Evolutionary conservation across 2,329 filamentous ascomycete genomes (phyloP).

Genomic region (Alternaria triticina): DNA sequence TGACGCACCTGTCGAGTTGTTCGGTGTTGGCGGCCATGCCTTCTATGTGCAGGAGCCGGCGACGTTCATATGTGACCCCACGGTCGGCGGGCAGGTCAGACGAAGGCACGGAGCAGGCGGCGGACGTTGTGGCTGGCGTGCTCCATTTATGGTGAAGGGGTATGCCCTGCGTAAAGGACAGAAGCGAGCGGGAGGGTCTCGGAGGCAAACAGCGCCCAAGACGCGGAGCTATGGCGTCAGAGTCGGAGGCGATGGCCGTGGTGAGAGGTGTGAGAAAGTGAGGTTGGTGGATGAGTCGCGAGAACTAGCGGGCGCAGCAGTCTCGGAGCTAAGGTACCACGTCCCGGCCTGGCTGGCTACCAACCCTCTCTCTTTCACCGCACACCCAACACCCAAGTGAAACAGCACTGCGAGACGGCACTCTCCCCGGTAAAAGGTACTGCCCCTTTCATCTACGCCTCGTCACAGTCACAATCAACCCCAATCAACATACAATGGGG

Average conservation of each 20-base stretch:
- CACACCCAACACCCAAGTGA: slow-evolving; percentile 1
- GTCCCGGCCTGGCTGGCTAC: background rate
- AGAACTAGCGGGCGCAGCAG: slow-evolving; percentile 15
- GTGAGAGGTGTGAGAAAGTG: slow-evolving; percentile 22
- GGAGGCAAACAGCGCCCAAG: slow-evolving; percentile 35
- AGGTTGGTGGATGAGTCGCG: slow-evolving; percentile 13
- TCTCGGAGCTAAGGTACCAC: slow-evolving; percentile 13
- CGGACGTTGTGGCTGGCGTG: slow-evolving; percentile 56
- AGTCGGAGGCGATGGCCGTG: slow-evolving; percentile 16
- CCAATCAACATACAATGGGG: slow-evolving; percentile 52
- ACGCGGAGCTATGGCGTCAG: slow-evolving; percentile 25
- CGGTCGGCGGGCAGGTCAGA: slow-evolving; percentile 64
- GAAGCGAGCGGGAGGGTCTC: slow-evolving; percentile 30
- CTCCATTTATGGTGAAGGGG: slow-evolving; percentile 63
- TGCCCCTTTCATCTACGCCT: slow-evolving; percentile 25
- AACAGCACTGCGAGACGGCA: slow-evolving; percentile 11
- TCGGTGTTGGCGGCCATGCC: slow-evolving; percentile 56
- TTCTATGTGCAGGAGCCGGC: slow-evolving; percentile 29
- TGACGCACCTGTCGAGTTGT: slow-evolving; percentile 60
- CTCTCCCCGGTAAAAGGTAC: slow-evolving; percentile 33
- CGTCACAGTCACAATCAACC: slow-evolving; percentile 15
- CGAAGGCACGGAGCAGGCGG: slow-evolving; percentile 59
- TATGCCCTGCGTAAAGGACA: slow-evolving; percentile 43
- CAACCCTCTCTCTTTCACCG: background rate
- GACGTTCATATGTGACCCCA: slow-evolving; percentile 54